Evolutionary conservation across 108 stramenopile species (phyloP), one percentile per base, ranked within the genome.

Genomic region (Nitzschia sp.): DNA sequence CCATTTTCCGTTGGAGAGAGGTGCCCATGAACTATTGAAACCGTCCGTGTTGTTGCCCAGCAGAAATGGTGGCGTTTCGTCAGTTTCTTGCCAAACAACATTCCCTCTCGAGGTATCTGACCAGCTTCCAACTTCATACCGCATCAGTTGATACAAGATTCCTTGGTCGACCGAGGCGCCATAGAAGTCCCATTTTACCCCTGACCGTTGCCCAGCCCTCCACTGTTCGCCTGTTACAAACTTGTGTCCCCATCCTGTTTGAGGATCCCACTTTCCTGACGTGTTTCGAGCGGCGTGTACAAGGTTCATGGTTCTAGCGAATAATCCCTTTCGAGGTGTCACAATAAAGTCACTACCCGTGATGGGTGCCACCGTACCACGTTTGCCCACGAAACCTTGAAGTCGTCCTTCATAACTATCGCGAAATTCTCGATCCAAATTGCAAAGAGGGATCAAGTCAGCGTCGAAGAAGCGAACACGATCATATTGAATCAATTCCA

Each of bases 391-490:
- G 26, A 5, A 29, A 6, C 5, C 5, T 29, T 58, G 18, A 26
- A 63, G 3, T 17, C 18, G 2, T 42, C 42, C 6, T 21, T 24
- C 34, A 2, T 25, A 11, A 18, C 45, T 27, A 11, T 19, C 19
- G 11, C 25, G 1, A 17, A 42, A 4, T 19, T 42, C n/a, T 25
- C 34, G 75, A 61, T 86, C 85, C 59, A 82, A 54, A 70, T 82
- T 78, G 24, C 66, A 67, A 23, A 81, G 45, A 9, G 85, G 82
- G 15, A 84, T 57, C 18, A 83, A 49, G 66, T 89, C 88, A 4
- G 80, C 74, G 53, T 89, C 88, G 25, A 89, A 23, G 53, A 84
- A 83, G 31, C 82, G 57, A 0, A 85, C 69, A 0, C 81, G 66
- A 9, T 82, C 51, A 66, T 85, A 89, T 54, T 82, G 66, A n/a